phyloP scores from a whole-genome alignment of 306 rosid species.

The Trichosanthes truncata region DNA sequence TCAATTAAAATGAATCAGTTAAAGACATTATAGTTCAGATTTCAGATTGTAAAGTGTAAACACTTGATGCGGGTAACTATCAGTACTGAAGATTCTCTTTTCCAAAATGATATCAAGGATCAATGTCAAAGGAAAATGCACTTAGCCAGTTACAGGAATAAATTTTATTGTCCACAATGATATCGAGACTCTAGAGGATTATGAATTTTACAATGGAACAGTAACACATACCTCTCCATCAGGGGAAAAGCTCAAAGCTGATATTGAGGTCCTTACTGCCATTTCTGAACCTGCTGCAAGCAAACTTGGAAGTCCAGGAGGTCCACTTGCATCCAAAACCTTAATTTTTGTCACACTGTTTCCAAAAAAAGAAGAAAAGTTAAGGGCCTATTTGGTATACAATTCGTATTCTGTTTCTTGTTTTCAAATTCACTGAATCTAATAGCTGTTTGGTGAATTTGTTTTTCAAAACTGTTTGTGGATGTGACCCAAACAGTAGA shows the following conservation, averaged over 20 bases:
- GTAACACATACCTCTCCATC: constrained; percentile 80
- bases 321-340: constrained; percentile 94
- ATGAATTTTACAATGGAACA: constrained; percentile 2
- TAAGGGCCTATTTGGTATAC: background rate
- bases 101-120: background rate
- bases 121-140: background rate
- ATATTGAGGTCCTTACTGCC: constrained; percentile 53
- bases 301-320: constrained; percentile 96
- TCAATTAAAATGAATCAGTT: background rate
- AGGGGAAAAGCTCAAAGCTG: constrained; percentile 90
- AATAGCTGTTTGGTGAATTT: background rate
- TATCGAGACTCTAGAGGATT: background rate
- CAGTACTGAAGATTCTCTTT: background rate
- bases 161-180: background rate
- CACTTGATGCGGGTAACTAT: background rate
- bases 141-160: background rate
- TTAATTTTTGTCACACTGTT: constrained; percentile 67
- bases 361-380: background rate
- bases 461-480: too few relatives aligned
- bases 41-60: background rate
- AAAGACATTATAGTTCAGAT: background rate
- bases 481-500: background rate
- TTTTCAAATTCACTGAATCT: background rate
- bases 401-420: background rate
- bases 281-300: constrained; percentile 56